These are phyloP conservation scores for Begonia fuchsioides DNA, from an alignment of 306 rosid species.

Conservation along the genomic window DNA sequence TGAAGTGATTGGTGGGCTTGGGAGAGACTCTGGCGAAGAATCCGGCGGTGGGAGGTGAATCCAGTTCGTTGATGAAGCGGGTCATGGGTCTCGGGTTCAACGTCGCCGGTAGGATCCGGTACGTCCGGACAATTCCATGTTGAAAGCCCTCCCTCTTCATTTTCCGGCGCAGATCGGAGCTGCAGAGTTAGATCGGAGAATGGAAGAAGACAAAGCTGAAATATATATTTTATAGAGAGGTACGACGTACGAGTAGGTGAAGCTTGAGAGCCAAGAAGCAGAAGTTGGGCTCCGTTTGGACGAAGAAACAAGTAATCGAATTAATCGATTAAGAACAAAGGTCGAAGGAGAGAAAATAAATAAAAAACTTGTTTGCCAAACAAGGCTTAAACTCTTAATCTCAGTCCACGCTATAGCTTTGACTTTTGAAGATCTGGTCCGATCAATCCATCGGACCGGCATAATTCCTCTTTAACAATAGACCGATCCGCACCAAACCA, in stretches of 20 bases:
- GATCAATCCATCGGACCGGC: no score
- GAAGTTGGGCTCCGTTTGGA: neutral
- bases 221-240: neutral
- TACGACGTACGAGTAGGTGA: neutral
- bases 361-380: no score
- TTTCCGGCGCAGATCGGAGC: neutral
- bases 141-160: conserved; percentile 85
- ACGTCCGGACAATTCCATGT: conserved; percentile 56
- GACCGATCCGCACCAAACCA: no score
- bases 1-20: conserved; percentile 63
- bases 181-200: neutral
- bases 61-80: conserved; percentile 17
- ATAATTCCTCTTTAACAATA: no score
- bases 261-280: conserved; percentile 1
- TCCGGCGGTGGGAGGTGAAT: conserved; percentile 38
- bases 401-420: no score
- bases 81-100: conserved; percentile 24
- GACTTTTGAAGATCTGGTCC: no score
- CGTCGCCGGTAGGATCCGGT: conserved; percentile 24
- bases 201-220: neutral
- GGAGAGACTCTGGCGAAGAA: conserved; percentile 32
- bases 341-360: no score
- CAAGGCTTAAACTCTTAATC: no score
- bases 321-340: no score
- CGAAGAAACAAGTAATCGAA: neutral